These are phyloP conservation scores for Leccinum boreale DNA, from an alignment of 768 basidiomycete species.

Conservation along the genomic window DNA sequence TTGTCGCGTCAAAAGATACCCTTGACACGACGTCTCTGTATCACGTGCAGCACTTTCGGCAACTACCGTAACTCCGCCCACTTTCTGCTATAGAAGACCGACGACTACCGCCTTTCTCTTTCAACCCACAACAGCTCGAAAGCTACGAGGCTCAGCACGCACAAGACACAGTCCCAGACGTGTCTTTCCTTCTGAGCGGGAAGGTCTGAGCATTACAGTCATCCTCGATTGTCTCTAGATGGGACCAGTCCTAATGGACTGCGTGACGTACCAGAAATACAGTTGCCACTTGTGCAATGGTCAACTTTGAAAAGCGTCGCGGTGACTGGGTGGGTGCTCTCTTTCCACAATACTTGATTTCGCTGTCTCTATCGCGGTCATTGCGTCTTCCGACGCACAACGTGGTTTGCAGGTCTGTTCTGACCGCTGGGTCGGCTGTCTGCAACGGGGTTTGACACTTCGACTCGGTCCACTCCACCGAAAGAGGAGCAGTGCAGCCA, in stretches of 20 bases:
- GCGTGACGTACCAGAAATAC: constrained; percentile 31
- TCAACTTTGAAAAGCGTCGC: constrained; percentile 27
- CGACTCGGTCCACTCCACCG: neutral
- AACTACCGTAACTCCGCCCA: constrained; percentile 19
- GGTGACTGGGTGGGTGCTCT: constrained; percentile 24
- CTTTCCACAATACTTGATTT: neutral
- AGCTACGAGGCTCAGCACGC: constrained; percentile 29
- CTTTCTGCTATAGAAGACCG: constrained; percentile 4
- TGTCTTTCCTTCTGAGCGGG: constrained; percentile 30
- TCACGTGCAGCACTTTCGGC: constrained; percentile 21
- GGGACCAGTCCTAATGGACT: constrained; percentile 26
- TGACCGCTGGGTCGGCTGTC: accelerated
- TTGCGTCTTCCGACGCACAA: constrained; percentile 13
- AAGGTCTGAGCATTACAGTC: constrained; percentile 33
- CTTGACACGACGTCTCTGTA: constrained; percentile 15
- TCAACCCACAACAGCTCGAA: constrained; percentile 26
- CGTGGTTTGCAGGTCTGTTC: constrained; percentile 1
- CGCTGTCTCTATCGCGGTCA: constrained; percentile 21
- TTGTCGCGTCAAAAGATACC: constrained; percentile 1
- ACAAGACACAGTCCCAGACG: constrained; percentile 17
- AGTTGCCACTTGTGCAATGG: constrained; percentile 14
- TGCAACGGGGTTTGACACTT: constrained; percentile 1
- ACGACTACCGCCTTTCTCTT: neutral
- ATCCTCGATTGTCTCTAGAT: constrained; percentile 29
- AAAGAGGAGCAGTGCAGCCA: constrained; percentile 3